Evolutionary conservation across 1,139 yeast genomes (phyloP).

Genomic region (Debaryomycetaceae sp.): DNA sequence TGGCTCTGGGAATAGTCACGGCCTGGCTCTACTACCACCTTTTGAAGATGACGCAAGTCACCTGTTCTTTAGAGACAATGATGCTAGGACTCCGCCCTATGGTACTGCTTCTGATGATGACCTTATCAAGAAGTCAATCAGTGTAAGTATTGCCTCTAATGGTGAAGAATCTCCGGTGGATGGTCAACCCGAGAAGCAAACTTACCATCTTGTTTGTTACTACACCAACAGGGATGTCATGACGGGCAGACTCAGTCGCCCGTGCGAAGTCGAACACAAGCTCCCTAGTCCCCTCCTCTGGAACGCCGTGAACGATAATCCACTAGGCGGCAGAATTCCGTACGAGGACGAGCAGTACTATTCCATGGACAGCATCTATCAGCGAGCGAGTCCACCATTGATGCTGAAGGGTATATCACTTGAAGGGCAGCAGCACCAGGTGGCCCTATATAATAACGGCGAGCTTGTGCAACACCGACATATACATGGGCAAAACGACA

Average conservation of each 20-base stretch:
- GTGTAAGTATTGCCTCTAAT: slow-evolving; percentile 35
- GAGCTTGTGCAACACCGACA: no score
- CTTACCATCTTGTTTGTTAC: slow-evolving; percentile 71
- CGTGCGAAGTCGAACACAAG: slow-evolving; percentile 46
- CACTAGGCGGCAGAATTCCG: slow-evolving; percentile 45
- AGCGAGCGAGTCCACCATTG: no score
- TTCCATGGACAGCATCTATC: slow-evolving; percentile 37
- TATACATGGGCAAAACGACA: no score
- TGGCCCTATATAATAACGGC: no score
- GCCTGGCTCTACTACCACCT: background rate
- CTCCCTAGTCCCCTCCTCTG: slow-evolving; percentile 45
- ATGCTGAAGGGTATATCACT: no score
- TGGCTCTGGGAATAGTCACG: background rate
- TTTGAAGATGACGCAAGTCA: background rate
- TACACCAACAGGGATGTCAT: slow-evolving; percentile 67
- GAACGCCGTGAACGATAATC: slow-evolving; percentile 49
- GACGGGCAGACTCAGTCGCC: slow-evolving; percentile 44
- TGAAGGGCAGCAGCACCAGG: no score
- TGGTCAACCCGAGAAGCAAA: slow-evolving; percentile 23
- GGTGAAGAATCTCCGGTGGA: slow-evolving; percentile 28
- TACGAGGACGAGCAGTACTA: slow-evolving; percentile 44
- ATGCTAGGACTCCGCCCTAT: background rate
- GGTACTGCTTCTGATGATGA: slow-evolving; percentile 46
- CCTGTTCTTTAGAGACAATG: no score
- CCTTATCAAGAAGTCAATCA: slow-evolving; percentile 71